phyloP scores from a whole-genome alignment of 2,329 filamentous ascomycete genomes.

The Pyrenophora graminea region DNA sequence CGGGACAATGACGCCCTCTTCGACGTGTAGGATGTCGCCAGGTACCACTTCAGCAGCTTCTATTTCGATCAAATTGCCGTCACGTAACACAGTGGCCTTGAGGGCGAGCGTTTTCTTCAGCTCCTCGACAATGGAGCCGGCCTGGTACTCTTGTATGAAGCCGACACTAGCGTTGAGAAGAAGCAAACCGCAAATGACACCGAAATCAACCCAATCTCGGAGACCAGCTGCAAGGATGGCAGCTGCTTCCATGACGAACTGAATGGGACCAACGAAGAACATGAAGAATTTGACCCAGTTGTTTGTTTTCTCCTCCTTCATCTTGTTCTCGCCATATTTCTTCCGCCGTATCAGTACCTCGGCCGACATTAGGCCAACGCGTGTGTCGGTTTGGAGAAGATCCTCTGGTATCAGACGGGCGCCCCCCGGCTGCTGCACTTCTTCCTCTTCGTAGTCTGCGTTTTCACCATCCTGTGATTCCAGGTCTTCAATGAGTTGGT shows the following conservation, averaged over 20 bases:
- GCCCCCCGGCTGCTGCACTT: slow-evolving; percentile 55
- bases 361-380: slow-evolving; percentile 70
- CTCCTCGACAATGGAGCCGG: slow-evolving; percentile 87
- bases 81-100: slow-evolving; percentile 84
- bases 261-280: slow-evolving; percentile 87
- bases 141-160: slow-evolving; percentile 88
- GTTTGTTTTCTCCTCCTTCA: slow-evolving; percentile 89
- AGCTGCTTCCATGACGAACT: slow-evolving; percentile 89
- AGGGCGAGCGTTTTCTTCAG: slow-evolving; percentile 88
- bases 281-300: slow-evolving; percentile 77
- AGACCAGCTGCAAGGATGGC: slow-evolving; percentile 82
- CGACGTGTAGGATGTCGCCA: slow-evolving; percentile 86
- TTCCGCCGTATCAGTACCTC: slow-evolving; percentile 68
- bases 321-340: slow-evolving; percentile 83
- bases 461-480: slow-evolving; percentile 77
- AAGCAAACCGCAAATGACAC: slow-evolving; percentile 83
- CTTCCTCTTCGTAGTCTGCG: slow-evolving; percentile 66
- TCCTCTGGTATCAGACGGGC: slow-evolving; percentile 72
- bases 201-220: slow-evolving; percentile 89
- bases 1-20: slow-evolving; percentile 89
- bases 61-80: slow-evolving; percentile 75
- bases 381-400: slow-evolving; percentile 75
- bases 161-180: slow-evolving; percentile 84
- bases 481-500: slow-evolving; percentile 84
- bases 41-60: slow-evolving; percentile 84